Percentiles rank a stretch among this genome's conserved stretches.
phyloP scores from a whole-genome alignment of 2,329 filamentous ascomycete genomes.

The Alternaria alternata region DNA sequence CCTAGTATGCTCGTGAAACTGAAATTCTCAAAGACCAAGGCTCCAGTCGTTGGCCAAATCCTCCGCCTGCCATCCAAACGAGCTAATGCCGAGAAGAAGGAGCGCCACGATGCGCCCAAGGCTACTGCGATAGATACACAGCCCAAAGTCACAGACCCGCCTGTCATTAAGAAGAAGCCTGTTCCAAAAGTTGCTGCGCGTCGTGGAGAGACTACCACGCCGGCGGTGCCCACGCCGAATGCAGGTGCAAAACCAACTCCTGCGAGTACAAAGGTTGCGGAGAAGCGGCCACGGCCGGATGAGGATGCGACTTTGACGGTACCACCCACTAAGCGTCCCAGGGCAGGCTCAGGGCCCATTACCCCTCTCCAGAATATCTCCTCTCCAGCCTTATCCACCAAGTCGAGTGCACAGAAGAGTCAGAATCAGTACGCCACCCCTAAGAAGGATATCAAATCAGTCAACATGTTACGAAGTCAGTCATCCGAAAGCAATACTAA shows the following conservation, averaged over 20 bases:
- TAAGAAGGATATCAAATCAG: conserved; percentile 45
- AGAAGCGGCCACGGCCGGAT: conserved; percentile 47
- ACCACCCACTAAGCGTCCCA: conserved; percentile 45
- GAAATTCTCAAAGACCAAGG: conserved; percentile 61
- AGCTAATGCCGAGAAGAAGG: conserved; percentile 33
- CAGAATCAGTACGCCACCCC: conserved; percentile 43
- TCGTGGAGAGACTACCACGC: conserved; percentile 29
- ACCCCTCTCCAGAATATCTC: conserved; percentile 42
- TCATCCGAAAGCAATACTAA: conserved; percentile 47
- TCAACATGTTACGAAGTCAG: conserved; percentile 47
- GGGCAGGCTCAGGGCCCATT: conserved; percentile 38
- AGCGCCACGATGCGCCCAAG: conserved; percentile 35
- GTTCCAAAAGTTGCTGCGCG: conserved; percentile 38
- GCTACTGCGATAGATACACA: conserved; percentile 26
- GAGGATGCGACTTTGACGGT: conserved; percentile 37
- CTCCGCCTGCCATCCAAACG: conserved; percentile 45
- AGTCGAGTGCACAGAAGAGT: conserved; percentile 42
- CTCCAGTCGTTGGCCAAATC: conserved; percentile 55
- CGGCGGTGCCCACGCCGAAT: conserved; percentile 17
- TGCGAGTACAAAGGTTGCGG: conserved; percentile 28
- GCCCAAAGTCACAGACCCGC: conserved; percentile 28
- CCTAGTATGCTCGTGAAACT: conserved; percentile 57
- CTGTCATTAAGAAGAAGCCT: conserved; percentile 36
- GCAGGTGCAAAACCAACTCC: conserved; percentile 19
- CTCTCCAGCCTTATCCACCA: conserved; percentile 41